Conservation (phyloP, 306 rosid species). For the Glycine soja region DNA sequence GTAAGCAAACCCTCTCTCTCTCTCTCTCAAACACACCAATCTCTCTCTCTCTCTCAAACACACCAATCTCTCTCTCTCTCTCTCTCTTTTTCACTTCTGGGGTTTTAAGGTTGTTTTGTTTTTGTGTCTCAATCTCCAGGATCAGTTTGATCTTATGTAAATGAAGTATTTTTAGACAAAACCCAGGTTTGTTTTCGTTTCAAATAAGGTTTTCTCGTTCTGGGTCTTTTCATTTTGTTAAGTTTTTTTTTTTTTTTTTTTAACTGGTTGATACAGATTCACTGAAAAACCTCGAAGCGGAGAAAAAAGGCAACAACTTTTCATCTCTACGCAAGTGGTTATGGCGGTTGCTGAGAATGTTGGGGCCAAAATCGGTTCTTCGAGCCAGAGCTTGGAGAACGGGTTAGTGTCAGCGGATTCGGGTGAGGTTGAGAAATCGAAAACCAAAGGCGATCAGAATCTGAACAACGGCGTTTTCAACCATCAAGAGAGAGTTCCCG, state of each 20-base stretch:
- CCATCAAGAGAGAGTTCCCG: constrained; percentile 53
- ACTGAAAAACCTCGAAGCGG: constrained; percentile 43
- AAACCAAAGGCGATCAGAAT: constrained; percentile 68
- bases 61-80: no score
- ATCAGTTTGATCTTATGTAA: constrained; percentile 52
- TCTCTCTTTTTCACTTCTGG: neutral
- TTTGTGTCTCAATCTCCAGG: constrained; percentile 55
- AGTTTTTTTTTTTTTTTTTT: neutral
- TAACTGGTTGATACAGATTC: constrained; percentile 29
- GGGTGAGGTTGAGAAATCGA: constrained; percentile 65
- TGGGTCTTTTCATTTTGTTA: constrained; percentile 5
- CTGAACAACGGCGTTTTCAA: constrained; percentile 48
- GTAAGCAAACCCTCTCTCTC: constrained; percentile 44
- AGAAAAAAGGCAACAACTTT: constrained; percentile 40
- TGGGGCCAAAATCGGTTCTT: constrained; percentile 55
- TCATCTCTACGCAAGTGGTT: constrained; percentile 45
- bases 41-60: neutral
- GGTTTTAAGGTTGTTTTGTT: constrained; percentile 40
- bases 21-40: constrained; percentile 1
- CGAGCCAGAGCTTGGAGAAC: constrained; percentile 63
- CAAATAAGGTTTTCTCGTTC: neutral
- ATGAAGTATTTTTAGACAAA: constrained; percentile 56
- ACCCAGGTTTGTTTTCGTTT: constrained; percentile 55
- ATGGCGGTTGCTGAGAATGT: constrained; percentile 98
- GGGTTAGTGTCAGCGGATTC: constrained; percentile 64